Conservation (phyloP, 1,284 basidiomycete genomes). For the Ceratobasidium papillatum region DNA sequence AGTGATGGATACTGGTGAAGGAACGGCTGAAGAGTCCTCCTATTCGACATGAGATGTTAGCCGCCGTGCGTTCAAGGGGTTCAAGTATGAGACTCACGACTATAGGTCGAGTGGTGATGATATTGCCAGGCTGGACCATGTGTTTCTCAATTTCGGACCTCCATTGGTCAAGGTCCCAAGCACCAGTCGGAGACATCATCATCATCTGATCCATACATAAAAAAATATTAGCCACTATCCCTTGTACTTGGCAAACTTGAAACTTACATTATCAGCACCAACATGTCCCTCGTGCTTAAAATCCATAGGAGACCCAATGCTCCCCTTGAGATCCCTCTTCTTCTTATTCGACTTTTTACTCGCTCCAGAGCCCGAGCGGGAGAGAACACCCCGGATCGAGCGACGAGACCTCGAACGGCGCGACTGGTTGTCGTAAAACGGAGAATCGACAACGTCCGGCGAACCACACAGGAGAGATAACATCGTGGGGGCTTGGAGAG, state of each 20-base stretch:
- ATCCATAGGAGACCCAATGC: constrained; percentile 46
- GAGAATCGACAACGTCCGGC: constrained; percentile 44
- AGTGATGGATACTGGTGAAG: constrained; percentile 8
- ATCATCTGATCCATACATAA: constrained; percentile 21
- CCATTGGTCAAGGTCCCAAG: constrained; percentile 27
- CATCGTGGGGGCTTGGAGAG: constrained; percentile 43
- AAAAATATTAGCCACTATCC: neutral
- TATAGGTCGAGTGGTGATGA: neutral
- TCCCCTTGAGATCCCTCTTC: constrained; percentile 43
- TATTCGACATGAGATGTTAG: neutral
- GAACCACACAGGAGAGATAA: constrained; percentile 46
- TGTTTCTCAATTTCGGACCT: constrained; percentile 32
- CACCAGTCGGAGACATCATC: constrained; percentile 31
- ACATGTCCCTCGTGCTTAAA: constrained; percentile 47
- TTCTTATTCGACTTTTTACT: constrained; percentile 41
- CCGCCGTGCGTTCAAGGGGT: constrained; percentile 10
- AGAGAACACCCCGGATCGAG: constrained; percentile 20
- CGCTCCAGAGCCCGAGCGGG: constrained; percentile 23
- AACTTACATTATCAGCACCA: constrained; percentile 45
- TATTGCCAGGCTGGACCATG: constrained; percentile 20
- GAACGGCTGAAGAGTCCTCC: constrained; percentile 4
- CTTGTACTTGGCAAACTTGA: neutral
- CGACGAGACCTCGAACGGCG: constrained; percentile 26
- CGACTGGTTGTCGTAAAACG: constrained; percentile 30
- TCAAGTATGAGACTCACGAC: neutral